Evolutionary conservation across 2,329 filamentous ascomycete genomes (phyloP).

Genomic region (Monosporascus cannonballus): DNA sequence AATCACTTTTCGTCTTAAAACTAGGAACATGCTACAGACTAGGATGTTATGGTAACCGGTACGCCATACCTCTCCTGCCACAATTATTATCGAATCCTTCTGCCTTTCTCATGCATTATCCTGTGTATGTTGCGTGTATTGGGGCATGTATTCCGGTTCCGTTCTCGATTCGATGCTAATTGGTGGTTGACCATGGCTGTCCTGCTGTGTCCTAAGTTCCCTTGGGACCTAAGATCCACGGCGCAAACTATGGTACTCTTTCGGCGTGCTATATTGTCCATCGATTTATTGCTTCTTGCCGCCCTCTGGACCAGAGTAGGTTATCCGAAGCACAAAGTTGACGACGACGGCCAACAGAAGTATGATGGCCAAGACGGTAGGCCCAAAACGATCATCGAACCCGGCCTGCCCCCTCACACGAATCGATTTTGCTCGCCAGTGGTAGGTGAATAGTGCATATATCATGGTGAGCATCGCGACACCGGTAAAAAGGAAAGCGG

Average conservation of each 20-base stretch:
- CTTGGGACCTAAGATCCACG: too few species aligned
- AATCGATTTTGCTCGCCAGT: constrained; percentile 94
- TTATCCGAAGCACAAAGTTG: constrained; percentile 84
- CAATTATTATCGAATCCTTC: too few species aligned
- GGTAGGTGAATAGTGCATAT: constrained; percentile 91
- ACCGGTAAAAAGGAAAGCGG: constrained; percentile 85
- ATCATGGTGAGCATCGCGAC: constrained; percentile 94
- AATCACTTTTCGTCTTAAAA: constrained; percentile 5
- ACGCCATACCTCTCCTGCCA: too few species aligned
- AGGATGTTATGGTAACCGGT: too few species aligned
- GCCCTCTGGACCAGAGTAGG: constrained; percentile 33
- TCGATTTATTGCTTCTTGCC: constrained; percentile 24
- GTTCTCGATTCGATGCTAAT: too few species aligned
- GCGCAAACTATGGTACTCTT: too few species aligned
- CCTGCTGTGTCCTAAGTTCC: too few species aligned
- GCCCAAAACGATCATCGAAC: constrained; percentile 93
- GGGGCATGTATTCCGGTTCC: too few species aligned
- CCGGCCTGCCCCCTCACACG: constrained; percentile 85
- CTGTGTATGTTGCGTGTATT: too few species aligned
- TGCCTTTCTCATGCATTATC: too few species aligned
- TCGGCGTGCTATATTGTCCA: too few species aligned
- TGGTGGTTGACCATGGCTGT: too few species aligned
- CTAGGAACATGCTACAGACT: constrained; percentile 9
- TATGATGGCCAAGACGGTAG: constrained; percentile 82
- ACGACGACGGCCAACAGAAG: constrained; percentile 85